A percentile compares a stretch with the other conserved stretches of the same genome.
These are phyloP conservation scores for Wallacemonas rigidus DNA, from an alignment of 208 protist species.

Conservation along the genomic window DNA sequence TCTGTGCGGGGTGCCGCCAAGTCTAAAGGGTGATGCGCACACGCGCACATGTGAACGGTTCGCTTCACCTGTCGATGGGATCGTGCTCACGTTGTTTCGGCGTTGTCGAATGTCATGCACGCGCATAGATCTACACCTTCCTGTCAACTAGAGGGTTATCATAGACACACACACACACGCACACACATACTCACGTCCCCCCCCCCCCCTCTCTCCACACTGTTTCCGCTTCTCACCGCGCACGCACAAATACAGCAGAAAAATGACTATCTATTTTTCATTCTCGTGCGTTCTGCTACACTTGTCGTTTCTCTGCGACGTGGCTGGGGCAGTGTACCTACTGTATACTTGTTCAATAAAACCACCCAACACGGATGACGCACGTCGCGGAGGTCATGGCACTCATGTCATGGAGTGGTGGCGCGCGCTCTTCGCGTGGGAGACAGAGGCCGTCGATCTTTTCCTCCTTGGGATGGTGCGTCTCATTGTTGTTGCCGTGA, in stretches of 20 bases:
- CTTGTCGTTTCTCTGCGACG: neutral
- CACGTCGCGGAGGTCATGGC: neutral
- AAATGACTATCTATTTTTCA: conserved; percentile 4
- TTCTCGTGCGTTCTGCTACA: neutral
- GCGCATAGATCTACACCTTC: too few species aligned
- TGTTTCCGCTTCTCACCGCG: neutral
- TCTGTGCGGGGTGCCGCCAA: too few species aligned
- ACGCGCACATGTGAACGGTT: too few species aligned
- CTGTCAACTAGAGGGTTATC: too few species aligned
- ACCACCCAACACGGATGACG: conserved; percentile 14
- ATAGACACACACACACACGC: too few species aligned
- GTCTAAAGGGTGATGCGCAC: too few species aligned
- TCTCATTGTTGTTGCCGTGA: neutral
- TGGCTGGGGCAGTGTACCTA: conserved; percentile 5
- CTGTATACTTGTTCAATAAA: conserved; percentile 19
- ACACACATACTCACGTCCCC: too few species aligned
- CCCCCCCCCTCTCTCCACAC: too few species aligned
- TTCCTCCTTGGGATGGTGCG: neutral
- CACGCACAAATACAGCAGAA: neutral
- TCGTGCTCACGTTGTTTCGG: too few species aligned
- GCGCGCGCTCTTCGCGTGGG: neutral
- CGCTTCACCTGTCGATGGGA: too few species aligned
- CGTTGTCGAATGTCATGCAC: too few species aligned
- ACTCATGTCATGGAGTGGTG: neutral
- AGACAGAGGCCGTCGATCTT: conserved; percentile 1